Evolutionary conservation across 1,284 basidiomycete species (phyloP).

Genomic region (Sporisorium iseilematis-ciliati): DNA sequence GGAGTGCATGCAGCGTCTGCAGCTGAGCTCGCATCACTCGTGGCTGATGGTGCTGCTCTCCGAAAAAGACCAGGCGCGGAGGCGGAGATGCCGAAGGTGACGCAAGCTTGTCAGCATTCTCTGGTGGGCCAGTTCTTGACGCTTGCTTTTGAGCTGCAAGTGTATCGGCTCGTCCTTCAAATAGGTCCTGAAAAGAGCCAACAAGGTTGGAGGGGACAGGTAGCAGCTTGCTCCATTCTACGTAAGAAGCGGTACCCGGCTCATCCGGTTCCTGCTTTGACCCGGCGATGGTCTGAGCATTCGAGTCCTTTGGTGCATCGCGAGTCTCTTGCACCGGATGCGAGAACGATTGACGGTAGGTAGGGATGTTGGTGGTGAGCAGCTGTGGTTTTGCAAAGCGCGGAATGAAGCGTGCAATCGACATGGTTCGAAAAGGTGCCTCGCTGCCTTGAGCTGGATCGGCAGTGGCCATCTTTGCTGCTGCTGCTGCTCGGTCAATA

Average conservation of each 20-base stretch:
- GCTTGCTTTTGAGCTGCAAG: too few relatives aligned
- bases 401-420: conserved; percentile 45
- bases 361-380: conserved; percentile 29
- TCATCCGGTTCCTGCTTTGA: background rate
- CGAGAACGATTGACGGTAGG: conserved; percentile 49
- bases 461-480: conserved; percentile 6
- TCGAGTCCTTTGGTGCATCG: background rate
- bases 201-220: conserved; percentile 35
- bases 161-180: background rate
- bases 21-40: conserved; percentile 55
- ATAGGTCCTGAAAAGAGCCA: conserved; percentile 31
- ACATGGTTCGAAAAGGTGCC: conserved; percentile 21
- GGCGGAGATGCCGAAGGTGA: conserved; percentile 24
- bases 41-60: conserved; percentile 64
- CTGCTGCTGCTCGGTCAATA: background rate
- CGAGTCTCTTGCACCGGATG: conserved; percentile 5
- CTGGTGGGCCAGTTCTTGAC: background rate
- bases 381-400: conserved; percentile 41
- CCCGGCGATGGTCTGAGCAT: background rate
- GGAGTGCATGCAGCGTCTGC: conserved; percentile 43
- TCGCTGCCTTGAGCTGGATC: conserved; percentile 4
- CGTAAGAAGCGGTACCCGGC: conserved; percentile 17
- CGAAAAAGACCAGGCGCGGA: conserved; percentile 53
- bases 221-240: conserved; percentile 44
- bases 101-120: background rate